A percentile compares a stretch with the other conserved stretches of the same genome.
Conservation (phyloP, 2,329 filamentous ascomycete genomes). For the Nannizziopsis barbatae region DNA sequence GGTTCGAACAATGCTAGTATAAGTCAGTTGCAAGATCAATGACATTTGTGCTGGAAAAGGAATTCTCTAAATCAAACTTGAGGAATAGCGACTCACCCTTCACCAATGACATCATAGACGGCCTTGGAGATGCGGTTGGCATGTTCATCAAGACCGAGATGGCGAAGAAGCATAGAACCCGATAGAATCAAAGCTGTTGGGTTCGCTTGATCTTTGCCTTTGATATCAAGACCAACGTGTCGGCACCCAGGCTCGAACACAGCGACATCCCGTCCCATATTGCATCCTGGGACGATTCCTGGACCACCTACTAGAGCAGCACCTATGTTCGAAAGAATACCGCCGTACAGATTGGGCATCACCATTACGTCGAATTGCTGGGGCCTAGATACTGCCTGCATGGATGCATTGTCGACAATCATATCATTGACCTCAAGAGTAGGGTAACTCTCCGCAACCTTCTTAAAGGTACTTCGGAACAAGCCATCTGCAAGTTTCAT, state of each 20-base stretch:
- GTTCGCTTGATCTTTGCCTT: conserved; percentile 99
- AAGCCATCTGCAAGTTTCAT: conserved; percentile 99
- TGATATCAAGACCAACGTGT: conserved; percentile 98
- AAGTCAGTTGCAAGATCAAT: not conserved
- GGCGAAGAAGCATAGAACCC: conserved; percentile 91
- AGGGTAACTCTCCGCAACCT: conserved; percentile 86
- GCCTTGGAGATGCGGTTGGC: conserved; percentile 91
- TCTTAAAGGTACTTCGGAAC: conserved; percentile 95
- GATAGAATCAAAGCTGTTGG: conserved; percentile 91
- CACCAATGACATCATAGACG: conserved; percentile 69
- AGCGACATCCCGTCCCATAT: conserved; percentile 97
- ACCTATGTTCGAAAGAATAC: conserved; percentile 97
- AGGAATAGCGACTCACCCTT: conserved; percentile 55
- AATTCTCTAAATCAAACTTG: not conserved
- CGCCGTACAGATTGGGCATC: conserved; percentile 98
- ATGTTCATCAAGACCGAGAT: conserved; percentile 94
- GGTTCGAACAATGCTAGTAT: conserved; percentile 51
- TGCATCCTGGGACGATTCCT: conserved; percentile 94
- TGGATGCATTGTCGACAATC: conserved; percentile 99
- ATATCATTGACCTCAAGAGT: conserved; percentile 95
- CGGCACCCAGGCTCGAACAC: conserved; percentile 98
- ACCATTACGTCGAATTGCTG: conserved; percentile 99
- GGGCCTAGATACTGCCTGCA: conserved; percentile 92
- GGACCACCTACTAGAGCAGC: conserved; percentile 93
- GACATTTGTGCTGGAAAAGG: not conserved